Evolutionary conservation across 2,329 filamentous ascomycete genomes (phyloP).

Genomic region (Sodiomyces alkalinus): DNA sequence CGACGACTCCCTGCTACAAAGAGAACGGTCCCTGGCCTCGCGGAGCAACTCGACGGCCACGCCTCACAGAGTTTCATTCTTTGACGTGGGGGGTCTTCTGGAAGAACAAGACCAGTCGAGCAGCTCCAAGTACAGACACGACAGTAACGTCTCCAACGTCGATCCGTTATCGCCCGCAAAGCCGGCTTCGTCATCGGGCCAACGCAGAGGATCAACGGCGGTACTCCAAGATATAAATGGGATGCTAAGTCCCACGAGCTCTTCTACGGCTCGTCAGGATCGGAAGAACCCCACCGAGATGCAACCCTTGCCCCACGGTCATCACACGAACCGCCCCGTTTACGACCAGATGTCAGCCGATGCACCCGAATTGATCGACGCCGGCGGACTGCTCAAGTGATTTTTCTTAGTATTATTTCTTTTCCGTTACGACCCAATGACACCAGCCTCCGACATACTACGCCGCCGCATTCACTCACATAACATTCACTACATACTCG

Average conservation of each 20-base stretch:
- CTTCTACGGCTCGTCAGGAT: conserved; percentile 15
- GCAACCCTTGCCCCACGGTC: conserved; percentile 28
- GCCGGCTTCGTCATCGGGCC: conserved; percentile 26
- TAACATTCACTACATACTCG: not conserved
- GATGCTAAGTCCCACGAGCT: conserved; percentile 27
- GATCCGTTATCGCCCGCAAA: conserved; percentile 25
- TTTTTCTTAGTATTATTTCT: conserved; percentile 7
- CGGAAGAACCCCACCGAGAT: conserved; percentile 25
- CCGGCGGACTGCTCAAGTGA: conserved; percentile 21
- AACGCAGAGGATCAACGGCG: conserved; percentile 38
- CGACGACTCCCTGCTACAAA: conserved; percentile 26
- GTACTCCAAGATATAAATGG: conserved; percentile 45
- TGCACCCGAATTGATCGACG: conserved; percentile 20
- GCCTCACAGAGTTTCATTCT: conserved; percentile 57
- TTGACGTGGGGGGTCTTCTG: conserved; percentile 69
- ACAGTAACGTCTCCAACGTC: conserved; percentile 25
- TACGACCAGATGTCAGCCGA: conserved; percentile 15
- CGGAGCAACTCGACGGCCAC: conserved; percentile 25
- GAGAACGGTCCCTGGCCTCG: conserved; percentile 19
- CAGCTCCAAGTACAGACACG: conserved; percentile 19
- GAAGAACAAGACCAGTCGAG: conserved; percentile 21
- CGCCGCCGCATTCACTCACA: not conserved
- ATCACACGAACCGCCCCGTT: conserved; percentile 14
- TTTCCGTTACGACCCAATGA: too few species aligned
- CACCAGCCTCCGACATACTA: too few species aligned